These are phyloP conservation scores for Termitomyces sp. DNA, from an alignment of 768 basidiomycete species.

Conservation along the genomic window DNA sequence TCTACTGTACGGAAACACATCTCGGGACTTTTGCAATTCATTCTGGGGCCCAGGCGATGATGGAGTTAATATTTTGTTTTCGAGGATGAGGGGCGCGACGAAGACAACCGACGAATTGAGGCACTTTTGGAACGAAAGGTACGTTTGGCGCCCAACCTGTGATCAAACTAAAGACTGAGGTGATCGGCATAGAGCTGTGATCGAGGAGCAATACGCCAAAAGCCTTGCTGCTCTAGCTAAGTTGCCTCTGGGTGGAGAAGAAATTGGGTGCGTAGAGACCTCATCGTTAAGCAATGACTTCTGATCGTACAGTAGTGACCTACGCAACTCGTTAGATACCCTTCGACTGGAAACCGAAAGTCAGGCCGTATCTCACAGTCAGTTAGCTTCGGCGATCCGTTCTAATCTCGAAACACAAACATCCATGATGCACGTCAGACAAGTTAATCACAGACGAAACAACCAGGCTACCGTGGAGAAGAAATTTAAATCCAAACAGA, in stretches of 20 bases:
- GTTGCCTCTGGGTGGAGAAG: slow-evolving; percentile 73
- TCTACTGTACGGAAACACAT: slow-evolving; percentile 36
- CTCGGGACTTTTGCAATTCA: slow-evolving; percentile 86
- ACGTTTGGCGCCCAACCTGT: slow-evolving; percentile 19
- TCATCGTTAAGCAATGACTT: not conserved
- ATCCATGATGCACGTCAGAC: slow-evolving; percentile 56
- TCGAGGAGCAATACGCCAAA: slow-evolving; percentile 94
- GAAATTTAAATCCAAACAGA: slow-evolving; percentile 81
- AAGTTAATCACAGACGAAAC: slow-evolving; percentile 65
- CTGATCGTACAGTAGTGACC: slow-evolving; percentile 51
- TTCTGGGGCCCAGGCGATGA: slow-evolving; percentile 91
- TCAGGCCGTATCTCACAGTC: slow-evolving; percentile 67
- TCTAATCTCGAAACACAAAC: slow-evolving; percentile 67
- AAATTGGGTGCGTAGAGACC: slow-evolving; percentile 74
- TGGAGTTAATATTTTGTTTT: slow-evolving; percentile 86
- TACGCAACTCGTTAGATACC: slow-evolving; percentile 76
- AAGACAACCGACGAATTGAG: slow-evolving; percentile 87
- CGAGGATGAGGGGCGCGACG: slow-evolving; percentile 79
- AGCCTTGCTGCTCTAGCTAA: slow-evolving; percentile 78
- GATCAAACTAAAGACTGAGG: not conserved
- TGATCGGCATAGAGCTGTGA: slow-evolving; percentile 54
- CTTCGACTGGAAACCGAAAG: slow-evolving; percentile 80
- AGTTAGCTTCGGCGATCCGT: slow-evolving; percentile 70
- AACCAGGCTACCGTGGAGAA: slow-evolving; percentile 80
- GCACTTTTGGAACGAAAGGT: slow-evolving; percentile 94